phyloP scores from a whole-genome alignment of 2,329 filamentous ascomycete species.

The Penicillium griseofulvum region DNA sequence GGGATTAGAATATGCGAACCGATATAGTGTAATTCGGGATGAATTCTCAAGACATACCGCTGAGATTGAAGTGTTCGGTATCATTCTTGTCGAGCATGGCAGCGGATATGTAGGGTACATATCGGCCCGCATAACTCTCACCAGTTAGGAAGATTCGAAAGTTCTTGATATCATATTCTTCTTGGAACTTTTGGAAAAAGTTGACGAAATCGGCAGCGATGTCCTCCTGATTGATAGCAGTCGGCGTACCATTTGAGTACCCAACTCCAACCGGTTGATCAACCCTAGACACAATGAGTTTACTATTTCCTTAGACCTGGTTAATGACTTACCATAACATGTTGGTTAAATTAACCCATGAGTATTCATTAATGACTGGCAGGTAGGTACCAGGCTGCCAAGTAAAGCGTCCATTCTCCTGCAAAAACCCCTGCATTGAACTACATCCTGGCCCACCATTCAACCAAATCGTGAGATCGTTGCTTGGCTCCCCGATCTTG shows the following conservation, averaged over 20 bases:
- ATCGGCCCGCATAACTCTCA: conserved; percentile 68
- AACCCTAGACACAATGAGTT: conserved; percentile 18
- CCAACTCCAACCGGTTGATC: conserved; percentile 60
- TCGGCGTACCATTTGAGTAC: conserved; percentile 64
- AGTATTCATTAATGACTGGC: conserved; percentile 65
- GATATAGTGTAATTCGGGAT: background rate
- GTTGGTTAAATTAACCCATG: conserved; percentile 73
- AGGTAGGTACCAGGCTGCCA: conserved; percentile 69
- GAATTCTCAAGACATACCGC: conserved; percentile 43
- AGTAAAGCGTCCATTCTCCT: conserved; percentile 72
- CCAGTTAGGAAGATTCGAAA: conserved; percentile 73
- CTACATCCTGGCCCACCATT: conserved; percentile 58
- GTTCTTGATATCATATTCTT: conserved; percentile 65
- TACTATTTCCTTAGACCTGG: background rate
- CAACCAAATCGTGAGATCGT: conserved; percentile 44
- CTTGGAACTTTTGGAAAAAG: conserved; percentile 75
- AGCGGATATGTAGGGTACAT: conserved; percentile 70
- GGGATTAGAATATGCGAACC: background rate
- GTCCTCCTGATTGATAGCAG: conserved; percentile 66
- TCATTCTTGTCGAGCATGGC: conserved; percentile 70
- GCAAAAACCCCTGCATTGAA: conserved; percentile 66
- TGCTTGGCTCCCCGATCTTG: conserved; percentile 42
- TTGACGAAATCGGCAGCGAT: conserved; percentile 68
- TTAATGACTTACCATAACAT: conserved; percentile 64
- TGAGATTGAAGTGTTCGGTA: conserved; percentile 65